phyloP scores from a whole-genome alignment of 2,329 filamentous ascomycete genomes.

The Aspergillus sp. region DNA sequence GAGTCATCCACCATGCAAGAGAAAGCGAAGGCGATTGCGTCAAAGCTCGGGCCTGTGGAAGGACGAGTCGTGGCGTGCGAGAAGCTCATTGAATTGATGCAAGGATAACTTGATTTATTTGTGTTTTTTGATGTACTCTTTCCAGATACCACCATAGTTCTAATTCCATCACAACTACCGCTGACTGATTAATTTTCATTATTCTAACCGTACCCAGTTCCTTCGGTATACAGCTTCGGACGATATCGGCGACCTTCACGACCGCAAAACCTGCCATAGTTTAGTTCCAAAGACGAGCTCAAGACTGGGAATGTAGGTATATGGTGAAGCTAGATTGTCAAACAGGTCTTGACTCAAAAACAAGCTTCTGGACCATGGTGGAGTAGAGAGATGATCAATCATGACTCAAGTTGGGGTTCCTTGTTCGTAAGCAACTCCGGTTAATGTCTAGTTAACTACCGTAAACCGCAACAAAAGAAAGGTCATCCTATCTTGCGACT shows the following conservation, averaged over 20 bases:
- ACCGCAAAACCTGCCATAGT: not conserved
- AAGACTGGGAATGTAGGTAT: not conserved
- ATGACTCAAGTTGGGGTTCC: constrained; percentile 2
- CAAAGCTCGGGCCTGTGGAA: constrained; percentile 11
- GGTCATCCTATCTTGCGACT: not conserved
- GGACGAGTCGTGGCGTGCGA: constrained; percentile 24
- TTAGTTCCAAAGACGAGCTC: not conserved
- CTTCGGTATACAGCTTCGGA: not conserved
- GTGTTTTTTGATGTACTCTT: not conserved
- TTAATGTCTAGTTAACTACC: not conserved
- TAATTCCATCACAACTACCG: not conserved
- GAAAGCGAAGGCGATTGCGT: constrained; percentile 12
- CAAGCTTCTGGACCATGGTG: not conserved
- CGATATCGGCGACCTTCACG: not conserved
- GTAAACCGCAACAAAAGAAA: not conserved
- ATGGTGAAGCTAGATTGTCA: not conserved
- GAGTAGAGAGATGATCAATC: not conserved
- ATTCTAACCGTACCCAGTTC: not conserved
- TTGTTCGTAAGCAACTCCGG: constrained; percentile 3
- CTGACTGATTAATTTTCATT: not conserved
- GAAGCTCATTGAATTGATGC: constrained; percentile 15
- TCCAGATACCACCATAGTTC: not conserved
- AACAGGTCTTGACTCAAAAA: not conserved
- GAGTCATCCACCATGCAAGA: constrained; percentile 3
- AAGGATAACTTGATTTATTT: not conserved